Evolutionary conservation across 768 basidiomycete species (phyloP).

Genomic region (Pleurotus tuoliensis): DNA sequence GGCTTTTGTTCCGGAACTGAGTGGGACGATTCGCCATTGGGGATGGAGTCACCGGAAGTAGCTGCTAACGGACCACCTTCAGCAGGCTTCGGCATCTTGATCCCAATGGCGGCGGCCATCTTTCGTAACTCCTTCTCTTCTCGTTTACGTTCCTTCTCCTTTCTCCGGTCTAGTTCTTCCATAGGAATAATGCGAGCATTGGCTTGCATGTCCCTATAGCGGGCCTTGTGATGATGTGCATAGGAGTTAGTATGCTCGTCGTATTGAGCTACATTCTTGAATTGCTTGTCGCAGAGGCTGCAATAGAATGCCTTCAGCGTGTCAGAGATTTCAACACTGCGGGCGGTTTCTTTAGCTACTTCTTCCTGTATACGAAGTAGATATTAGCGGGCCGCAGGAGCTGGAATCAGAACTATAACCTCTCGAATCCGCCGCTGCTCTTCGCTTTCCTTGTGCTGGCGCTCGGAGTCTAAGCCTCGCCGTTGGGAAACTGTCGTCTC

Average conservation of each 20-base stretch:
- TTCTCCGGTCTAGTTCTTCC: conserved; percentile 68
- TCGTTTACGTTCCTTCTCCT: conserved; percentile 81
- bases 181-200: conserved; percentile 61
- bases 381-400: neutral
- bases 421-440: conserved; percentile 73
- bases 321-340: conserved; percentile 64
- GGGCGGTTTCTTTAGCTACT: conserved; percentile 61
- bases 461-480: conserved; percentile 75
- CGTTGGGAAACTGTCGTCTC: conserved; percentile 83
- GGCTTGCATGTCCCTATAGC: conserved; percentile 79
- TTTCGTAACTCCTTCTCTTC: conserved; percentile 85
- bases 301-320: conserved; percentile 79
- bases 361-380: conserved; percentile 37
- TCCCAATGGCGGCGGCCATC: conserved; percentile 77
- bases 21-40: conserved; percentile 15
- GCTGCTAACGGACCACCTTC: conserved; percentile 15
- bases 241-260: conserved; percentile 91
- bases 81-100: conserved; percentile 57
- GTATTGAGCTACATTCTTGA: conserved; percentile 80
- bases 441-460: conserved; percentile 75
- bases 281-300: conserved; percentile 81
- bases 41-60: conserved; percentile 18
- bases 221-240: conserved; percentile 82
- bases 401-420: conserved; percentile 33
- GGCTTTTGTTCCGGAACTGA: conserved; percentile 20